These are phyloP conservation scores for Eucalyptus curtisii DNA, from an alignment of 345 rosid genomes.

Conservation along the genomic window DNA sequence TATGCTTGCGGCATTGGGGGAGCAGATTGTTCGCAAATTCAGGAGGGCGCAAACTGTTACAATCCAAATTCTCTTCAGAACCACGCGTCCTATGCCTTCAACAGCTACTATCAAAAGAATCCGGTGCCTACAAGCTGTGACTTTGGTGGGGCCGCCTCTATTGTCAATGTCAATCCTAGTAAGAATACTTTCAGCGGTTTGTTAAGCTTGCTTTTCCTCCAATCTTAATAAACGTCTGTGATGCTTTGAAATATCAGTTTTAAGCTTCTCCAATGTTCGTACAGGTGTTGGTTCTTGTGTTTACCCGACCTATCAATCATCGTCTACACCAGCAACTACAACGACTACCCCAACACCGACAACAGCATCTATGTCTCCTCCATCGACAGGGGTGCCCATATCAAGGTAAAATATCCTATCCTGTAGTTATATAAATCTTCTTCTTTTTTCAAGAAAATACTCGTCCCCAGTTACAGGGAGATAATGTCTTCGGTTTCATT, in stretches of 20 bases:
- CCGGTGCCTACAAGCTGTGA: slow-evolving; percentile 78
- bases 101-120: slow-evolving; percentile 86
- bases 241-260: background rate
- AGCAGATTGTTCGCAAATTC: slow-evolving; percentile 83
- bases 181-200: slow-evolving; percentile 5
- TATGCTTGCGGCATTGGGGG: slow-evolving; percentile 90
- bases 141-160: slow-evolving; percentile 64
- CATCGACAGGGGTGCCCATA: slow-evolving; percentile 15
- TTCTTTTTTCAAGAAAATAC: background rate
- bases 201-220: background rate
- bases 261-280: background rate
- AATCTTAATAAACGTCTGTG: slow-evolving; percentile 53
- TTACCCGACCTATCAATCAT: slow-evolving; percentile 41
- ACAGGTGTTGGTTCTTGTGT: slow-evolving; percentile 80
- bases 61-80: slow-evolving; percentile 52
- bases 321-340: slow-evolving; percentile 32
- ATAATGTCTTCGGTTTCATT: background rate
- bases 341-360: slow-evolving; percentile 11
- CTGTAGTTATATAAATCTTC: background rate
- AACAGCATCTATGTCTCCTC: slow-evolving; percentile 3
- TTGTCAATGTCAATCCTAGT: slow-evolving; percentile 75
- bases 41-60: slow-evolving; percentile 77
- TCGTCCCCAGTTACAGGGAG: background rate
- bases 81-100: slow-evolving; percentile 93
- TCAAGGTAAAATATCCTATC: background rate